Evolutionary conservation across 2,329 filamentous ascomycete genomes (phyloP).

Genomic region (Setomelanomma holmii): DNA sequence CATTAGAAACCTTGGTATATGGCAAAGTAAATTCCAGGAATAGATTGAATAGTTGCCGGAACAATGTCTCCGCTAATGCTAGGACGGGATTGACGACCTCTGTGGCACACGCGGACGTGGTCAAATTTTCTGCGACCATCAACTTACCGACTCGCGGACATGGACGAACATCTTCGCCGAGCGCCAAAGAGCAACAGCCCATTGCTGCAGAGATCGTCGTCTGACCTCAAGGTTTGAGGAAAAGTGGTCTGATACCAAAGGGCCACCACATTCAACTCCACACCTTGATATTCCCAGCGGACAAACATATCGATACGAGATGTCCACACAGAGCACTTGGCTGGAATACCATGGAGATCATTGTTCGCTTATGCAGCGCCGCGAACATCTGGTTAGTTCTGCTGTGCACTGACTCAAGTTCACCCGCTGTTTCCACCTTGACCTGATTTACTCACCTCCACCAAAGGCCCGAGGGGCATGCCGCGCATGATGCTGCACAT

Average conservation of each 20-base stretch:
- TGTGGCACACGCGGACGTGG: too few species aligned
- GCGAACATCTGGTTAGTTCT: neutral
- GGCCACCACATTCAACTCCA: neutral
- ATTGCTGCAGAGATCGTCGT: neutral
- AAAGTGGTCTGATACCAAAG: neutral
- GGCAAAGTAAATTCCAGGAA: too few species aligned
- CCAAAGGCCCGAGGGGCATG: too few species aligned
- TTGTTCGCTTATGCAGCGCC: neutral
- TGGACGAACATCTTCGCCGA: neutral
- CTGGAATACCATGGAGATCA: neutral
- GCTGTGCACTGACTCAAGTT: neutral
- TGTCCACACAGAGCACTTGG: neutral
- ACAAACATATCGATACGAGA: neutral
- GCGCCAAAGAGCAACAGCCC: neutral
- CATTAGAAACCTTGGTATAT: too few species aligned
- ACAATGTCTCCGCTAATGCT: too few species aligned
- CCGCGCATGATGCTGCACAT: too few species aligned
- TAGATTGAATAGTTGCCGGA: too few species aligned
- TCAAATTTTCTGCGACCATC: too few species aligned
- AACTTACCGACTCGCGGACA: neutral
- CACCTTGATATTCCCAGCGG: neutral
- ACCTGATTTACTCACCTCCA: too few species aligned
- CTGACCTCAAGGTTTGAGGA: neutral
- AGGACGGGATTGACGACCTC: too few species aligned
- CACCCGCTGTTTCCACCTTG: neutral